A percentile compares a stretch with the other conserved stretches of the same genome.
Conservation (phyloP, 306 rosid genomes). For the Argentina anserina region DNA sequence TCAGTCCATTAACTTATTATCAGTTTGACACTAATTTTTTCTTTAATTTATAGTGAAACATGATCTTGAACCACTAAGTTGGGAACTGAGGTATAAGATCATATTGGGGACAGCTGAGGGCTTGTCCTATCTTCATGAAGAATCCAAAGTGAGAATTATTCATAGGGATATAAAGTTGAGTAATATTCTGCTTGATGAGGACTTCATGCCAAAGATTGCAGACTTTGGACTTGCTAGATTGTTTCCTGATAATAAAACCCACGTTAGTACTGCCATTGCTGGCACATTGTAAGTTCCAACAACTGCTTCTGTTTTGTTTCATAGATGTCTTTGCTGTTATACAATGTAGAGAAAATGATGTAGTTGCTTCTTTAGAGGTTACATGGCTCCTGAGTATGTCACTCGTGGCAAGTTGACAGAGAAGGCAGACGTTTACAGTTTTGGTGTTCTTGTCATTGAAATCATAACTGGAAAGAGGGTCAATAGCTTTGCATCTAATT, state of each 20-base stretch:
- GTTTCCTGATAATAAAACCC: slow-evolving; percentile 41
- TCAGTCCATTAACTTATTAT: not conserved
- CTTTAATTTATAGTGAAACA: slow-evolving; percentile 18
- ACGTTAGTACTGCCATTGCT: slow-evolving; percentile 42
- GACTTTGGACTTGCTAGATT: slow-evolving; percentile 79
- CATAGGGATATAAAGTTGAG: slow-evolving; percentile 66
- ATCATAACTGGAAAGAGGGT: slow-evolving; percentile 53
- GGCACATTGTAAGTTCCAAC: slow-evolving; percentile 33
- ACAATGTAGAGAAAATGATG: not conserved
- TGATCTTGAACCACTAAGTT: slow-evolving; percentile 16
- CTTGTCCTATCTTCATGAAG: slow-evolving; percentile 62
- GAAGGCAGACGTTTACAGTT: slow-evolving; percentile 77
- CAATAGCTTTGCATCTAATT: slow-evolving; percentile 23
- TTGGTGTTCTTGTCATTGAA: slow-evolving; percentile 62
- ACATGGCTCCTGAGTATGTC: slow-evolving; percentile 78
- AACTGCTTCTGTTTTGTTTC: not conserved
- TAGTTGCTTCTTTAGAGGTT: slow-evolving; percentile 43
- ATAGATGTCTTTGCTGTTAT: not conserved
- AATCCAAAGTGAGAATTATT: slow-evolving; percentile 51
- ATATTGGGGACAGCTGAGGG: slow-evolving; percentile 60
- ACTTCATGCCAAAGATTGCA: slow-evolving; percentile 57
- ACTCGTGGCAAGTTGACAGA: slow-evolving; percentile 57
- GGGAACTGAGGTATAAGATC: slow-evolving; percentile 36
- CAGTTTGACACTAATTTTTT: not conserved
- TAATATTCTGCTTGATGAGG: slow-evolving; percentile 50